These are phyloP conservation scores for Ilex aquifolium DNA, from an alignment of 257 asterid genomes.

Conservation along the genomic window DNA sequence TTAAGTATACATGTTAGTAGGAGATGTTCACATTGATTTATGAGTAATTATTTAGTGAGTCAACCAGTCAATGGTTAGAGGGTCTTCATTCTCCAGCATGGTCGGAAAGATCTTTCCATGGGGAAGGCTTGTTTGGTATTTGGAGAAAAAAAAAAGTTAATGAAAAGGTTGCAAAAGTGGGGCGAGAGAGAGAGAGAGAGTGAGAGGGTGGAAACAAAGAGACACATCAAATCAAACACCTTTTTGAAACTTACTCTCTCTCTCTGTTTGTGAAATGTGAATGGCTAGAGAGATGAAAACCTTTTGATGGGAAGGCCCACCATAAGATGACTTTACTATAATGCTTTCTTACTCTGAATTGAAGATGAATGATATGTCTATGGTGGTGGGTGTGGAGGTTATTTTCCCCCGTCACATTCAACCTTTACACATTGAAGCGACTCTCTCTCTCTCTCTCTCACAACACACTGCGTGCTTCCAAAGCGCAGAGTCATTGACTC, in stretches of 20 bases:
- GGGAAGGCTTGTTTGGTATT: constrained; percentile 6
- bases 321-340: constrained; percentile 11
- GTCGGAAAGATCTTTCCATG: constrained; percentile 35
- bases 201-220: constrained; percentile 28
- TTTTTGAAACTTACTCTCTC: constrained; percentile 24
- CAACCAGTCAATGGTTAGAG: constrained; percentile 15
- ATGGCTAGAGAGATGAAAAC: constrained; percentile 9
- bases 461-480: not conserved
- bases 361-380: constrained; percentile 22
- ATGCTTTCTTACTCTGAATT: constrained; percentile 16
- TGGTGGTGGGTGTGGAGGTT: constrained; percentile 9
- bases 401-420: constrained; percentile 17
- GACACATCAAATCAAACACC: constrained; percentile 54
- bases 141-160: constrained; percentile 22
- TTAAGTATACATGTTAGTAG: no score
- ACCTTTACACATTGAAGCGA: constrained; percentile 24
- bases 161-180: constrained; percentile 36
- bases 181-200: constrained; percentile 10
- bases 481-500: no score
- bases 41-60: not conserved
- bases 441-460: not conserved
- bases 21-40: no score
- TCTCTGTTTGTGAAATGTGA: not conserved
- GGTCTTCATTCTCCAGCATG: constrained; percentile 33
- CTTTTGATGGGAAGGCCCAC: constrained; percentile 4